Percentiles rank a stretch among this genome's conserved stretches.
Evolutionary conservation across 169 alveolate species (phyloP).

Genomic region (Cryptosporidium andersoni): DNA sequence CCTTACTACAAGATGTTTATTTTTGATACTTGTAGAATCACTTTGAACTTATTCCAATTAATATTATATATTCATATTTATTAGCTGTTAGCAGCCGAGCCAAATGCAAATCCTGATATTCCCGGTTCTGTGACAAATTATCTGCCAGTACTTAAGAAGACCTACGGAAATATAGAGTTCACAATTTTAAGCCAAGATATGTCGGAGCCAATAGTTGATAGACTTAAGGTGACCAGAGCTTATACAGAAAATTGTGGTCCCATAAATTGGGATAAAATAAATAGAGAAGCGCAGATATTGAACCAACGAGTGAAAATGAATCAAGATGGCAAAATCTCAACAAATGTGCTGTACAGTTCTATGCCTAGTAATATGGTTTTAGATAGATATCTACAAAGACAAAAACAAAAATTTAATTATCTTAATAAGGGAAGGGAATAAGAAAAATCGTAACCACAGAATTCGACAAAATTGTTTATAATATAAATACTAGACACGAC

Average conservation of each 20-base stretch:
- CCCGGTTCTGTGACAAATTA: no score
- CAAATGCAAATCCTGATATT: no score
- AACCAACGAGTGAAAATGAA: conserved; percentile 47
- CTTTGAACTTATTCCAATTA: no score
- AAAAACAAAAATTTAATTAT: conserved; percentile 24
- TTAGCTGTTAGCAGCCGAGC: no score
- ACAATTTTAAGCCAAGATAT: background rate
- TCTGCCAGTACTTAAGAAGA: no score
- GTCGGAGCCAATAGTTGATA: conserved; percentile 25
- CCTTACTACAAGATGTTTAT: no score
- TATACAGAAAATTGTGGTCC: background rate
- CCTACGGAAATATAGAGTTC: no score
- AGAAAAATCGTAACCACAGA: background rate
- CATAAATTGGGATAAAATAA: conserved; percentile 37
- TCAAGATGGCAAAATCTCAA: conserved; percentile 63
- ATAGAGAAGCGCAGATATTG: conserved; percentile 36
- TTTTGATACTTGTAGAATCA: no score
- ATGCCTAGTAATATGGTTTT: conserved; percentile 28
- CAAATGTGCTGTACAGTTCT: conserved; percentile 46
- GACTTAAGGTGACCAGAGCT: conserved; percentile 13
- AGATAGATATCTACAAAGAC: conserved; percentile 24
- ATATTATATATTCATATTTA: no score
- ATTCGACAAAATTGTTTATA: background rate
- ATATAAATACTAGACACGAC: no score
- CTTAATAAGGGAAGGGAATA: background rate